A percentile compares a stretch with the other conserved stretches of the same genome.
These are phyloP conservation scores for Stephania cephalantha DNA, from an alignment of 164 flowering plant species.

Conservation along the genomic window DNA sequence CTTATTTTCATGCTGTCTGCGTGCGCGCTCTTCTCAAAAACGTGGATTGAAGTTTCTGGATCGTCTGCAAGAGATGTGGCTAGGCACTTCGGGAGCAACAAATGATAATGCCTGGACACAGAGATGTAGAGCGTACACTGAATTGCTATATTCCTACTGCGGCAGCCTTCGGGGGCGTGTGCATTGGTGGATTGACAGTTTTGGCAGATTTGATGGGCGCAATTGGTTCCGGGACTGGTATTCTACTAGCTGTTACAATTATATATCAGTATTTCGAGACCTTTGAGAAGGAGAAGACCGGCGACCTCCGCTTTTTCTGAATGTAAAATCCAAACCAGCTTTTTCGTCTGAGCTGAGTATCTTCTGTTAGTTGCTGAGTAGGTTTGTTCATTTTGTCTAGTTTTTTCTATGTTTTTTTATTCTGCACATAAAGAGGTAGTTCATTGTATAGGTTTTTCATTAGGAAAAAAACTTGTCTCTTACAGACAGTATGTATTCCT, in stretches of 20 bases:
- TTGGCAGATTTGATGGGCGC: conserved; percentile 8
- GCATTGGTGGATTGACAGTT: conserved; percentile 11
- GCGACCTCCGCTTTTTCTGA: neutral
- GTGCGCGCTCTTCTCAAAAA: conserved; percentile 71
- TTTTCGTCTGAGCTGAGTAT: no score
- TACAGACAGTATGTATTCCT: no score
- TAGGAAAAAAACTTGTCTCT: no score
- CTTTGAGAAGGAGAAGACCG: conserved; percentile 9
- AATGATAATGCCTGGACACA: conserved; percentile 11
- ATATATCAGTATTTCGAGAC: conserved; percentile 9
- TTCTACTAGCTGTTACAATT: conserved; percentile 8
- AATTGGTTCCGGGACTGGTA: conserved; percentile 5
- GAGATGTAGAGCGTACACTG: conserved; percentile 6
- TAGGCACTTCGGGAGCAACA: conserved; percentile 10
- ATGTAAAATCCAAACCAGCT: no score
- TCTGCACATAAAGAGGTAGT: no score
- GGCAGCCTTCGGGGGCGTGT: conserved; percentile 11
- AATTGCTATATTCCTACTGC: conserved; percentile 11
- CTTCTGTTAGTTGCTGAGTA: no score
- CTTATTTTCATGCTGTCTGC: conserved; percentile 75
- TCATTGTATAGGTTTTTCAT: no score
- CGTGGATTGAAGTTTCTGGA: conserved; percentile 81
- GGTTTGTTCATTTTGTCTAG: no score
- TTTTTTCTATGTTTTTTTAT: no score
- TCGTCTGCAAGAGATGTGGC: conserved; percentile 81